phyloP scores from a whole-genome alignment of 208 protist genomes.

The Phytomonas serpens region DNA sequence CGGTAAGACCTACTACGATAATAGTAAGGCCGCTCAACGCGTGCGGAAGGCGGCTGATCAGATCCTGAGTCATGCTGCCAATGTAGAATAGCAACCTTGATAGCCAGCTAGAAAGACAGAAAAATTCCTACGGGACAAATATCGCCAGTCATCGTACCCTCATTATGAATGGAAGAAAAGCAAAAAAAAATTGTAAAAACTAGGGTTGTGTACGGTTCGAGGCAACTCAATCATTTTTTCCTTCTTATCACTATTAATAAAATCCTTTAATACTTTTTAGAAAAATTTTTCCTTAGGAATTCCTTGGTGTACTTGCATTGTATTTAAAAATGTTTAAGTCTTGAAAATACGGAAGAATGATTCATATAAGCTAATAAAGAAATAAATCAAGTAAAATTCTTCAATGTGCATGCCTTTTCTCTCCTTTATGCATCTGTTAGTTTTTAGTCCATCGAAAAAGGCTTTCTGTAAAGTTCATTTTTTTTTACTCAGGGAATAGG shows the following conservation, averaged over 20 bases:
- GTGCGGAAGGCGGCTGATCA: slow-evolving; percentile 19
- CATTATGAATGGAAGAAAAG: slow-evolving; percentile 1
- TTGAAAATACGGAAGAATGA: not conserved
- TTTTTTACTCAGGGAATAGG: not conserved
- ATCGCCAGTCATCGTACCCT: slow-evolving; percentile 4
- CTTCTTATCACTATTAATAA: slow-evolving; percentile 3
- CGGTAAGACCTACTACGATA: slow-evolving; percentile 29
- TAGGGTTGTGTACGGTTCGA: not conserved
- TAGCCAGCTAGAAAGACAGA: not conserved
- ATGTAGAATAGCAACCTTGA: not conserved
- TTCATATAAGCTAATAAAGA: not conserved
- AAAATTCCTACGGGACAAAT: not conserved
- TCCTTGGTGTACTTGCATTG: slow-evolving; percentile 5
- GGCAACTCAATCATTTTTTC: slow-evolving; percentile 8
- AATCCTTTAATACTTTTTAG: slow-evolving; percentile 9
- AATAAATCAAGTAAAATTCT: not conserved
- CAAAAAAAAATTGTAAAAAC: not conserved
- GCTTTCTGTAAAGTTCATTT: not conserved
- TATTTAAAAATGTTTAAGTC: slow-evolving; percentile 2
- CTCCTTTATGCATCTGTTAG: not conserved
- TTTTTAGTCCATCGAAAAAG: not conserved
- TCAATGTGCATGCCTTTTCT: not conserved
- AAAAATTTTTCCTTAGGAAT: not conserved
- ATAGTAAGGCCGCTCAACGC: slow-evolving; percentile 30
- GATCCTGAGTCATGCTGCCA: slow-evolving; percentile 16